Evolutionary conservation across 768 basidiomycete species (phyloP).

Genomic region (Leccinum subgranulosum): DNA sequence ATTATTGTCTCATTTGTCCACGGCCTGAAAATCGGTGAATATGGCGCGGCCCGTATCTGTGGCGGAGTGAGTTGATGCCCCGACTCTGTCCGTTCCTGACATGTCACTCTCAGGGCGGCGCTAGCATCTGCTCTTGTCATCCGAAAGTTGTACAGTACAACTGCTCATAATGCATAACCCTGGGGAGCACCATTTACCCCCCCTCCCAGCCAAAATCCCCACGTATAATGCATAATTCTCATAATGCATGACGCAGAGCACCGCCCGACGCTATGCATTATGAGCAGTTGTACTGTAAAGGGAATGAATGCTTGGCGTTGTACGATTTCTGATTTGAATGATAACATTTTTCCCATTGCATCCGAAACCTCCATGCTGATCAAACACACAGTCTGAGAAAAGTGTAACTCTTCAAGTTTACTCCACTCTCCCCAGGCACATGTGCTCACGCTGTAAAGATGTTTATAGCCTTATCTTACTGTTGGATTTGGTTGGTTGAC

Average conservation of each 20-base stretch:
- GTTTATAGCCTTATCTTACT: constrained; percentile 17
- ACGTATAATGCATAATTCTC: no score
- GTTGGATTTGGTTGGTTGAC: background rate
- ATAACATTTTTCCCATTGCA: constrained; percentile 7
- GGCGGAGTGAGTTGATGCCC: constrained; percentile 71
- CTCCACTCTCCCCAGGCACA: background rate
- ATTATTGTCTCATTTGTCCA: constrained; percentile 93
- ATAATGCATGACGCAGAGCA: no score
- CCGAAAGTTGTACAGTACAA: constrained; percentile 84
- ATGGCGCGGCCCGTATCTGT: constrained; percentile 95
- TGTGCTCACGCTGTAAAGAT: constrained; percentile 9
- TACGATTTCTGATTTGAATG: constrained; percentile 19
- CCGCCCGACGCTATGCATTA: no score
- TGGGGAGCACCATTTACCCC: no score
- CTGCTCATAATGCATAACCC: no score
- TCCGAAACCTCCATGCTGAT: background rate
- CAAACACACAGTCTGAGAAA: constrained; percentile 8
- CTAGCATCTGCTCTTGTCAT: constrained; percentile 85
- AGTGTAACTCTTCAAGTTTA: background rate
- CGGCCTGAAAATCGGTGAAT: constrained; percentile 87
- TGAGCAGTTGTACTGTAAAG: no score
- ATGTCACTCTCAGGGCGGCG: constrained; percentile 66
- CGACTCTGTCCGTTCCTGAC: constrained; percentile 12
- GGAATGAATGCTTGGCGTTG: constrained; percentile 6
- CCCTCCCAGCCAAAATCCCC: no score